Evolutionary conservation across 1,139 yeast species (phyloP).

Genomic region (Pichia cactophila): DNA sequence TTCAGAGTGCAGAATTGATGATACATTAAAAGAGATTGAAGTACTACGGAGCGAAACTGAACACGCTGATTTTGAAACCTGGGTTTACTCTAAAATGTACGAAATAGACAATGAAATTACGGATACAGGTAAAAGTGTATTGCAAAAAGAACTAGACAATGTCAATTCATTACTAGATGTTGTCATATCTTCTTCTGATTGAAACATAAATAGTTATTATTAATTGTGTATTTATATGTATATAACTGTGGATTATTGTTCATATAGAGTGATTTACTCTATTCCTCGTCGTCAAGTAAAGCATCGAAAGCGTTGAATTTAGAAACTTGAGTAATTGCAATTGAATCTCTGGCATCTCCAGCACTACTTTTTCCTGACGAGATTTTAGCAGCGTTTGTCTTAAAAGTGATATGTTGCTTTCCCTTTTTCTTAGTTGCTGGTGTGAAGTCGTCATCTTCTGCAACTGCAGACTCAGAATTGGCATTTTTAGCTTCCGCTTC

Average conservation of each 20-base stretch:
- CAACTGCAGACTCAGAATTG: slow-evolving; percentile 24
- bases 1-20: neutral
- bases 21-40: neutral
- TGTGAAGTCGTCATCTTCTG: slow-evolving; percentile 26
- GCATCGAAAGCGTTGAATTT: slow-evolving; percentile 77
- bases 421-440: slow-evolving; percentile 27
- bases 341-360: slow-evolving; percentile 58
- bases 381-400: slow-evolving; percentile 67
- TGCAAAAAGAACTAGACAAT: slow-evolving; percentile 13
- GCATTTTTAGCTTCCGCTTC: slow-evolving; percentile 33
- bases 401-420: slow-evolving; percentile 44
- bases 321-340: slow-evolving; percentile 57
- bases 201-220: neutral
- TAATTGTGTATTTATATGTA: neutral
- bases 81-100: slow-evolving; percentile 2
- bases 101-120: neutral
- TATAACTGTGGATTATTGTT: neutral
- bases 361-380: slow-evolving; percentile 62
- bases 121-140: slow-evolving; percentile 3
- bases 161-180: slow-evolving; percentile 7
- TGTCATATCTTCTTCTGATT: neutral
- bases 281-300: slow-evolving; percentile 49
- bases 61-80: slow-evolving; percentile 6
- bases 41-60: neutral
- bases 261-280: slow-evolving; percentile 5